Base-by-base conservation (phyloP, 106 monocot species). In the Dendrobium catenatum region DNA sequence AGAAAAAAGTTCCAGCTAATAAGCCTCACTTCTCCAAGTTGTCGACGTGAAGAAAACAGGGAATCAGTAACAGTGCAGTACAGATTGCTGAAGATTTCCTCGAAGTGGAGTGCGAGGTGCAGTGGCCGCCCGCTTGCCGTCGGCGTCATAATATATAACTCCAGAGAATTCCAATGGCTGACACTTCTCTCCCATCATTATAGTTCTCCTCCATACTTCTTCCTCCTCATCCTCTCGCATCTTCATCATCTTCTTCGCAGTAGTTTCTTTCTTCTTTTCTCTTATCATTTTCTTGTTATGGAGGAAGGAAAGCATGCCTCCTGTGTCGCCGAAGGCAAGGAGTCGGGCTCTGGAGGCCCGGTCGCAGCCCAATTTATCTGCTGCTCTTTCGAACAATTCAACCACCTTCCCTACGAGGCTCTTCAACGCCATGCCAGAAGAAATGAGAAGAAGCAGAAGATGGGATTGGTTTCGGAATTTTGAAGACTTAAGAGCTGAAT, bases 131-230 rank as follows among this genome's bases (percentile, higher is more conserved):
- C 17, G 72, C 8, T 75, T 48, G 42, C 84, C 81, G 31, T 84
- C 29, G 24, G 44, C 16, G 77, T 87, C 87, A 49, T 87, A 87
- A 44, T 73, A 84, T 18, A 84, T 87, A 9, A 81, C 87, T n/a
- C 87, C 87, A 20, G 87, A 84, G 78, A 87, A 87, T 55, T 87
- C 73, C 47, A 84, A 58, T 55, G 84, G 87, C 87, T 81, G 80
- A 77, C 87, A 87, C 61, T 78, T 80, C 70, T 83, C 84, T 43
- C 87, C 87, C 87, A 87, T 84, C 54, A 84, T 70, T 49, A 87
- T 87, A 13, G 55, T 27, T 42, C 78, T 80, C 61, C 84, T 40
- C 87, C 83, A 84, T 44, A 87, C 73, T 9, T 77, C 84, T 6
- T 78, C 77, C 55, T 59, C 73, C 58, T 24, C 80, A 5, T 19